phyloP scores from a whole-genome alignment of 2,329 filamentous ascomycete species.

The Huntiella bhutanensis region DNA sequence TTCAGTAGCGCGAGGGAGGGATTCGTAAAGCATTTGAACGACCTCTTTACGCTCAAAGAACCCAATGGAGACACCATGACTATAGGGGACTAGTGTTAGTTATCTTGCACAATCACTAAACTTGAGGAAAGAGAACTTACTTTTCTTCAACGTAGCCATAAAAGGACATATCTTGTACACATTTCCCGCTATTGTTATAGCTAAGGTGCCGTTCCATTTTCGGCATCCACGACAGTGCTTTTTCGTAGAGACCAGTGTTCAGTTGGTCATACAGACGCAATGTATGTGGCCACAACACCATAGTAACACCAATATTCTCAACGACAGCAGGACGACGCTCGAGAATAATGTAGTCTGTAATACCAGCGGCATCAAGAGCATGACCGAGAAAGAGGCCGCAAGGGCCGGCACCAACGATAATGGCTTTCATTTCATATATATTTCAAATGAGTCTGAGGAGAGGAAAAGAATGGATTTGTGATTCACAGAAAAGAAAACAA shows the following conservation, averaged over 20 bases:
- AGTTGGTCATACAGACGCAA: conserved; percentile 17
- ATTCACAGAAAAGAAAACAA: not conserved
- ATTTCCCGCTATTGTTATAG: not conserved
- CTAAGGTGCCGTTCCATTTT: conserved; percentile 4
- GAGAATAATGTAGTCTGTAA: conserved; percentile 17
- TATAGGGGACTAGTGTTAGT: not conserved
- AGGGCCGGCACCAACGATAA: conserved; percentile 21
- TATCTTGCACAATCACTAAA: not conserved
- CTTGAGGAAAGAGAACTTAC: not conserved
- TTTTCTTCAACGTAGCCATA: conserved; percentile 1
- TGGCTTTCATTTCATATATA: conserved; percentile 12
- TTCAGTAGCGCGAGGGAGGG: conserved; percentile 12
- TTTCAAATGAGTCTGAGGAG: not conserved
- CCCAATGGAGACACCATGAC: conserved; percentile 15
- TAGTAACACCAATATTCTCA: conserved; percentile 14
- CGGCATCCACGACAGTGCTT: conserved; percentile 12
- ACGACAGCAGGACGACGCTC: conserved; percentile 15
- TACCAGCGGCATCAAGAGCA: conserved; percentile 16
- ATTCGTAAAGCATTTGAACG: conserved; percentile 13
- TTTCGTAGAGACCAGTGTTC: conserved; percentile 13
- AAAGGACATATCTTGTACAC: not conserved
- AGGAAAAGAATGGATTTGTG: not conserved
- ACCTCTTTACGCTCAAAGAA: conserved; percentile 14
- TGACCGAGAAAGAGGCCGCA: conserved; percentile 19
- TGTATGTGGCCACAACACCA: conserved; percentile 15